A percentile compares a stretch with the other conserved stretches of the same genome.
phyloP scores from a whole-genome alignment of 768 basidiomycete genomes.

The Dioszegia crocea region DNA sequence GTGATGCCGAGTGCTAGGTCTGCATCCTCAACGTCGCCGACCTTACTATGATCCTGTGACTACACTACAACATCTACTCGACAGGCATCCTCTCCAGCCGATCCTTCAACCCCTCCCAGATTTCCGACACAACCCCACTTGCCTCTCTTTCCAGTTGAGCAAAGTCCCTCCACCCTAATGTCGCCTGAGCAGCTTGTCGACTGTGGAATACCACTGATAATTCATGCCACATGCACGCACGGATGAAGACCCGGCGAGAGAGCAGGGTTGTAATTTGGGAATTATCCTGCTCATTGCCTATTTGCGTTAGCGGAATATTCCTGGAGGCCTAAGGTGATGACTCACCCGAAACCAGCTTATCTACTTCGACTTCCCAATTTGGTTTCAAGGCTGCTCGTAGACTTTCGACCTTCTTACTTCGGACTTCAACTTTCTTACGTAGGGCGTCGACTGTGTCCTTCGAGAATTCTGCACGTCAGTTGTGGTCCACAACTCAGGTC shows the following conservation, averaged over 20 bases:
- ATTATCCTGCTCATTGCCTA: slow-evolving; percentile 76
- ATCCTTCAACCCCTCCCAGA: slow-evolving; percentile 71
- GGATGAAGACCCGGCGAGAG: slow-evolving; percentile 76
- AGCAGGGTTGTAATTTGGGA: slow-evolving; percentile 69
- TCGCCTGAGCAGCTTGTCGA: slow-evolving; percentile 75
- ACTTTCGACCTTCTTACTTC: slow-evolving; percentile 69
- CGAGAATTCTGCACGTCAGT: slow-evolving; percentile 55
- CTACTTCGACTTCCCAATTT: slow-evolving; percentile 80
- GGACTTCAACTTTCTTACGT: slow-evolving; percentile 76
- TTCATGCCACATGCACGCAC: slow-evolving; percentile 93
- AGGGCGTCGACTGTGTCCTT: slow-evolving; percentile 82
- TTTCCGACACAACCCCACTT: slow-evolving; percentile 59
- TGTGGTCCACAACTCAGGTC: background rate
- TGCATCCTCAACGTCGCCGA: background rate
- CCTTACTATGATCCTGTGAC: background rate
- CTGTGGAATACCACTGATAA: slow-evolving; percentile 88
- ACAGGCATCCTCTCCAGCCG: slow-evolving; percentile 77
- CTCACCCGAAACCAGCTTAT: slow-evolving; percentile 58
- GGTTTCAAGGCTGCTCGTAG: slow-evolving; percentile 69
- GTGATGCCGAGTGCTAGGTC: too few relatives aligned
- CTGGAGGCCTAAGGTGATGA: background rate
- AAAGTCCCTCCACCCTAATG: slow-evolving; percentile 67
- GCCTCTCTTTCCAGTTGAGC: slow-evolving; percentile 70
- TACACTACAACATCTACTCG: slow-evolving; percentile 55
- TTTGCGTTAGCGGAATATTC: background rate